Percentiles rank a stretch among this genome's conserved stretches.
Evolutionary conservation across 1,284 basidiomycete genomes (phyloP).

Genomic region (Neolentinus lepideus): DNA sequence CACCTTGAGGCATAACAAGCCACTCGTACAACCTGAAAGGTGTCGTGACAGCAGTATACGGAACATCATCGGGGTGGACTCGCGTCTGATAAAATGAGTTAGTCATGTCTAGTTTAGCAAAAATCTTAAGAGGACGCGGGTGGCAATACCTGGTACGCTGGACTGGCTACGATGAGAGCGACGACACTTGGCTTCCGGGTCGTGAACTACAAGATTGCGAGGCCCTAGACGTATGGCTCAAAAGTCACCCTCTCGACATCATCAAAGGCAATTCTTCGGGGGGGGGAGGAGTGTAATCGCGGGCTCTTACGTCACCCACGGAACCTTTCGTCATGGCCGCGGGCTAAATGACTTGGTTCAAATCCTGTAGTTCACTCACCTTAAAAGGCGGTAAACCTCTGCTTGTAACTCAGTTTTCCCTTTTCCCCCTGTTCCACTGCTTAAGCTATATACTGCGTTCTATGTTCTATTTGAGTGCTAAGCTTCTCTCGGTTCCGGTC

Average conservation of each 20-base stretch:
- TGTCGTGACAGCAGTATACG: conserved; percentile 29
- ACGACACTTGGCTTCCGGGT: too few relatives aligned
- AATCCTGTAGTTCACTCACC: not conserved
- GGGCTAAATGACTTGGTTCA: not conserved
- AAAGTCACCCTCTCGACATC: too few relatives aligned
- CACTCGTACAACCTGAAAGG: conserved; percentile 33
- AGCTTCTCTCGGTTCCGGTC: not conserved
- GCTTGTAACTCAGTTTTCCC: not conserved
- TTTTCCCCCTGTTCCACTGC: not conserved
- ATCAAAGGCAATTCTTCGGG: too few relatives aligned
- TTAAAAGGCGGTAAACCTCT: not conserved
- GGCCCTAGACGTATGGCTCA: too few relatives aligned
- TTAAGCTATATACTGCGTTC: not conserved
- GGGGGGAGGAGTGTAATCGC: not conserved
- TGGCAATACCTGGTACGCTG: too few relatives aligned
- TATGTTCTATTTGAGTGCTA: not conserved
- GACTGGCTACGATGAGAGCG: too few relatives aligned
- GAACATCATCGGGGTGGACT: conserved; percentile 27
- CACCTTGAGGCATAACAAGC: conserved; percentile 34
- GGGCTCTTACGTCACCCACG: not conserved
- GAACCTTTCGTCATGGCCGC: not conserved
- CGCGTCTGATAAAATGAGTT: conserved; percentile 33
- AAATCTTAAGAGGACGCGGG: conserved; percentile 27
- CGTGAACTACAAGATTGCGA: too few relatives aligned
- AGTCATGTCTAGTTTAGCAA: conserved; percentile 32